These are phyloP conservation scores for Penicillium sp. DNA, from an alignment of 2,329 filamentous ascomycete genomes.

Conservation along the genomic window DNA sequence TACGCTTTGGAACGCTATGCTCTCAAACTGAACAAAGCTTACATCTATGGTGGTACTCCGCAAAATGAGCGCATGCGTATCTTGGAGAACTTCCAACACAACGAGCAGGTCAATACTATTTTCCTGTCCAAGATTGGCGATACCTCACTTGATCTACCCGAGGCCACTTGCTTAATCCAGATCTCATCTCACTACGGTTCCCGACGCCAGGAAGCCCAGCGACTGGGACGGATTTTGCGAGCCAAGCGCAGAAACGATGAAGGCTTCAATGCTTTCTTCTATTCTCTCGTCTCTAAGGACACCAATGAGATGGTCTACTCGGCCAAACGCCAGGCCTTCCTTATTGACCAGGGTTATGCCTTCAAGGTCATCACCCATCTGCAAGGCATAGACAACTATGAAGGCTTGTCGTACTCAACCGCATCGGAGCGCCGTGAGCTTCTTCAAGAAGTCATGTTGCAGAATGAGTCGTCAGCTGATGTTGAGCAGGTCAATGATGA, in stretches of 20 bases:
- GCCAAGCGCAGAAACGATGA: slow-evolving; percentile 96
- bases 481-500: slow-evolving; percentile 68
- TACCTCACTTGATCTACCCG: slow-evolving; percentile 93
- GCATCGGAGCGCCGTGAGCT: slow-evolving; percentile 78
- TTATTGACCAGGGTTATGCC: slow-evolving; percentile 96
- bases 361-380: slow-evolving; percentile 99
- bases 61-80: slow-evolving; percentile 83
- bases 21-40: slow-evolving; percentile 76
- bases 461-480: slow-evolving; percentile 71
- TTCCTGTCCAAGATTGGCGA: slow-evolving; percentile 98
- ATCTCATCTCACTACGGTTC: slow-evolving; percentile 98
- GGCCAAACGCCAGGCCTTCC: slow-evolving; percentile 90
- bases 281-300: slow-evolving; percentile 94
- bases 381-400: slow-evolving; percentile 81
- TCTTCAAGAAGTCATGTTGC: slow-evolving; percentile 81
- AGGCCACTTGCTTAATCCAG: slow-evolving; percentile 94
- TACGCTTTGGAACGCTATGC: slow-evolving; percentile 87
- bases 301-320: slow-evolving; percentile 98
- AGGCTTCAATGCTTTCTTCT: slow-evolving; percentile 99
- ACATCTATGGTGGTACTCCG: slow-evolving; percentile 83
- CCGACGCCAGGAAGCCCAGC: slow-evolving; percentile 91
- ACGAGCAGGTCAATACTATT: slow-evolving; percentile 82
- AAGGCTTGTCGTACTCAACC: slow-evolving; percentile 73
- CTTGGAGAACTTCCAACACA: slow-evolving; percentile 91
- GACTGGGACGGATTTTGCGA: slow-evolving; percentile 85